phyloP scores from a whole-genome alignment of 208 protist species.

The Trypanosoma cruzi region DNA sequence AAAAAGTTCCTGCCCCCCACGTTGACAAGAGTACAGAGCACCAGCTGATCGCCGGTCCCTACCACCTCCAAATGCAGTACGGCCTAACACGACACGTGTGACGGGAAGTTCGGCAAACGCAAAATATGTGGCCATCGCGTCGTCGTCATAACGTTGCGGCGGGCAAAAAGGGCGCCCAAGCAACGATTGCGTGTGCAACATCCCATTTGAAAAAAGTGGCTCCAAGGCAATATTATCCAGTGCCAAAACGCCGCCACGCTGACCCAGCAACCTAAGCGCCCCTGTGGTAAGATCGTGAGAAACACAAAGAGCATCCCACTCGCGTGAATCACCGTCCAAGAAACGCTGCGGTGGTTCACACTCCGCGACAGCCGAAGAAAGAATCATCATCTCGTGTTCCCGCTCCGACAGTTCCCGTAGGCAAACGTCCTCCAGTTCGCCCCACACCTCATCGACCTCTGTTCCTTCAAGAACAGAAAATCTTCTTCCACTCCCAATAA shows the following conservation, averaged over 20 bases:
- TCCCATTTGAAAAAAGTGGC: not conserved
- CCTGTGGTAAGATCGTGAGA: conserved; percentile 15
- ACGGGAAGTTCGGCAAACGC: conserved; percentile 21
- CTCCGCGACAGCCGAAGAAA: conserved; percentile 4
- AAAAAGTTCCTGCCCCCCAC: conserved; percentile 17
- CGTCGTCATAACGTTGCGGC: conserved; percentile 1
- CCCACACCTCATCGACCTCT: conserved; percentile 2
- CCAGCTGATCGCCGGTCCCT: not conserved
- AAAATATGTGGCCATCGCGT: not conserved
- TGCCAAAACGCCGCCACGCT: not conserved
- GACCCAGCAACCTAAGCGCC: not conserved
- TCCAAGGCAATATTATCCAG: not conserved
- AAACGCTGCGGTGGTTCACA: not conserved
- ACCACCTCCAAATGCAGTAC: conserved; percentile 10
- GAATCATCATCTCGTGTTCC: conserved; percentile 14
- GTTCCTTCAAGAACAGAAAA: not conserved
- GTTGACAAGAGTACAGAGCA: conserved; percentile 4
- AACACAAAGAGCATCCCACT: not conserved
- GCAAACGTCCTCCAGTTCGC: not conserved
- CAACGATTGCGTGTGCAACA: conserved; percentile 3
- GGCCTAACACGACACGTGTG: conserved; percentile 25
- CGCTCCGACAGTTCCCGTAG: conserved; percentile 5
- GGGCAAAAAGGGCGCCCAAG: conserved; percentile 15
- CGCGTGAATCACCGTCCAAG: not conserved
- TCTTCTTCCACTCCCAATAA: conserved; percentile 3